Base-by-base conservation (phyloP, 352 stramenopile species). In the Pythium phragmitis region DNA sequence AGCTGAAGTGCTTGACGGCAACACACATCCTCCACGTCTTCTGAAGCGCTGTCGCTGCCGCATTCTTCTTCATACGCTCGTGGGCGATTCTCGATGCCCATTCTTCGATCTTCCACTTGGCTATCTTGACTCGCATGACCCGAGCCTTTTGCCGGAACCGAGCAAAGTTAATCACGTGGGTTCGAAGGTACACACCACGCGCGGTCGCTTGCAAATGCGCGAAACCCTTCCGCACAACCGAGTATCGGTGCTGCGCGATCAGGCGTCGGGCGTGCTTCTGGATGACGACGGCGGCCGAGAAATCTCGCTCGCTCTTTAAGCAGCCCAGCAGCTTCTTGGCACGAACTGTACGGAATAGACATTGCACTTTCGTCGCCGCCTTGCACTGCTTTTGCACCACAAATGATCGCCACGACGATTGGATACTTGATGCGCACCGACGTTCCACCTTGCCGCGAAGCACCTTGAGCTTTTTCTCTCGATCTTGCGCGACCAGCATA, bases 41-140 rank as follows among this genome's bases (percentile, higher is more conserved):
- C 62, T 88, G 79, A 51, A 88, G 80, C 0, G n/a, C 60, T 16
- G 73, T 59, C 39, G 70, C 67, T 33, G 76, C 69, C 21, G 60
- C 60, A 14, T 77, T 67, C 13, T 61, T 5, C 34, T 13, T 21
- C 42, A 67, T 14, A 23, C 69, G 70, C 66, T 43, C 30, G 0
- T 34, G 16, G 7, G 30, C 37, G 14, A 67, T 26, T 12, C 23
- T 42, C 6, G 28, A 19, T 0, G 52, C 57, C 64, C 64, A 71
- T 12, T 48, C 26, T 17, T 63, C 34, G 26, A 71, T 34, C 45
- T 63, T 66, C 64, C 64, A 71, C 53, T 59, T 67, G 6, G 57
- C 64, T 28, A 71, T 63, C 57, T 59, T 63, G 3, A 41, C 17
- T 7, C 41, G 43, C 57, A 71, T 71, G 7, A 17, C 9, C 30